Evolutionary conservation across 495 filamentous ascomycete genomes (phyloP).

Genomic region (Oleoguttula mirabilis): DNA sequence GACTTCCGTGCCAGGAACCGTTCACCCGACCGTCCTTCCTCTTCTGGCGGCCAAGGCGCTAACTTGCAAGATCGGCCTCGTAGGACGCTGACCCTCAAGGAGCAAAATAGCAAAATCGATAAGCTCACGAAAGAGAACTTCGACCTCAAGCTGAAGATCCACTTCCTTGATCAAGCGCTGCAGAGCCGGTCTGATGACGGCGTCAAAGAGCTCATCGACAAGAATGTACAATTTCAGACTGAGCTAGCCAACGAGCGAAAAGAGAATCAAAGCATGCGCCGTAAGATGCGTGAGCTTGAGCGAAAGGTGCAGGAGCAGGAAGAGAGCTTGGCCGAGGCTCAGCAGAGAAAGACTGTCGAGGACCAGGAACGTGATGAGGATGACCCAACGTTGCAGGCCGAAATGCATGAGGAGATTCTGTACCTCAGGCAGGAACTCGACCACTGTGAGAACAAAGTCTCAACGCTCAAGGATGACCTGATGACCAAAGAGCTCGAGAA

Average conservation of each 20-base stretch:
- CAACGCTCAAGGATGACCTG: constrained; percentile 63
- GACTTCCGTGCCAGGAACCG: constrained; percentile 61
- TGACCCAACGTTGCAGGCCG: constrained; percentile 52
- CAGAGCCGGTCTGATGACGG: constrained; percentile 92
- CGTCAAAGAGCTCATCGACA: constrained; percentile 90
- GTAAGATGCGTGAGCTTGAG: constrained; percentile 72
- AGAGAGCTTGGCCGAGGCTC: constrained; percentile 43
- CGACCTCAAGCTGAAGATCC: constrained; percentile 92
- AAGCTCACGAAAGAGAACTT: constrained; percentile 93
- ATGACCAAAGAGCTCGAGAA: constrained; percentile 69
- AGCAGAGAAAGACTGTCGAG: constrained; percentile 23
- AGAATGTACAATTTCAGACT: constrained; percentile 91
- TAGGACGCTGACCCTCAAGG: constrained; percentile 83
- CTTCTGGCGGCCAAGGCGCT: constrained; percentile 13
- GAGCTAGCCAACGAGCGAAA: constrained; percentile 75
- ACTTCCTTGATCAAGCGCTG: constrained; percentile 86
- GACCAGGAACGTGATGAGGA: constrained; percentile 37
- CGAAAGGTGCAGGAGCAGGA: constrained; percentile 68
- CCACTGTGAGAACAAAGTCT: constrained; percentile 69
- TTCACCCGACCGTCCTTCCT: constrained; percentile 32
- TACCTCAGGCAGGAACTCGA: constrained; percentile 75
- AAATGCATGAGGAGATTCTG: constrained; percentile 71
- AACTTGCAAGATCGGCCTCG: constrained; percentile 35
- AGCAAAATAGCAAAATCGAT: constrained; percentile 94
- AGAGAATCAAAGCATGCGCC: constrained; percentile 69